Evolutionary conservation across 140 eudicot genomes (phyloP).

Genomic region (Oenanthe javanica): DNA sequence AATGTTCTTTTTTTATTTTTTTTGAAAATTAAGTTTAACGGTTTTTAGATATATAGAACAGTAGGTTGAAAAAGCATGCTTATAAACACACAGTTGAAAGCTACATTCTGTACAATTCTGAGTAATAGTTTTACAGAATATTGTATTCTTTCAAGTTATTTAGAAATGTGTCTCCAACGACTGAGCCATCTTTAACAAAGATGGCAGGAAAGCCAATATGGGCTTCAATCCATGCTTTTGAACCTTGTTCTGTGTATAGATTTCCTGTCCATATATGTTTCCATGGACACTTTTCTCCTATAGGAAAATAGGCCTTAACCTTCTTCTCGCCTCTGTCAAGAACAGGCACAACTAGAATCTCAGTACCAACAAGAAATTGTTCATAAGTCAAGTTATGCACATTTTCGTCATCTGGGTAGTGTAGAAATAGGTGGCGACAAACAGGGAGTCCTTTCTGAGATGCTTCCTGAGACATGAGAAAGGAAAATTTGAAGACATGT

Average conservation of each 20-base stretch:
- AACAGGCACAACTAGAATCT: conserved; percentile 87
- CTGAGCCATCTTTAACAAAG: conserved; percentile 70
- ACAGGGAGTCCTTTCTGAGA: conserved; percentile 84
- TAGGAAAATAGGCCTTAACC: conserved; percentile 84
- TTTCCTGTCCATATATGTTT: conserved; percentile 89
- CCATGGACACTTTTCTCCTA: conserved; percentile 71
- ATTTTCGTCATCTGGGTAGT: conserved; percentile 84
- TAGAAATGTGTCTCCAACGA: conserved; percentile 65
- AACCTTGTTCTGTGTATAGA: conserved; percentile 47
- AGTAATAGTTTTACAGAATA: conserved; percentile 27
- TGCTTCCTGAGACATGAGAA: conserved; percentile 60
- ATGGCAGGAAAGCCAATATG: conserved; percentile 90
- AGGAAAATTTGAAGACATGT: not conserved
- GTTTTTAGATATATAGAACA: not conserved
- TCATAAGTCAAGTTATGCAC: conserved; percentile 70
- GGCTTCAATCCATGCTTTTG: conserved; percentile 67
- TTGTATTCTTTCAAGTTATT: conserved; percentile 45
- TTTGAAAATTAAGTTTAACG: not conserved
- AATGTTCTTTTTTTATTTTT: not conserved
- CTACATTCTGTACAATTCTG: not conserved
- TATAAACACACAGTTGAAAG: not conserved
- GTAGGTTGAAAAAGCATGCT: not conserved
- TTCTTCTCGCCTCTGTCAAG: conserved; percentile 68
- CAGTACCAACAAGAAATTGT: conserved; percentile 88
- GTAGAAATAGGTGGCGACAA: conserved; percentile 89